phyloP scores from a whole-genome alignment of 768 basidiomycete species.

The Cystobasidium onofrii region DNA sequence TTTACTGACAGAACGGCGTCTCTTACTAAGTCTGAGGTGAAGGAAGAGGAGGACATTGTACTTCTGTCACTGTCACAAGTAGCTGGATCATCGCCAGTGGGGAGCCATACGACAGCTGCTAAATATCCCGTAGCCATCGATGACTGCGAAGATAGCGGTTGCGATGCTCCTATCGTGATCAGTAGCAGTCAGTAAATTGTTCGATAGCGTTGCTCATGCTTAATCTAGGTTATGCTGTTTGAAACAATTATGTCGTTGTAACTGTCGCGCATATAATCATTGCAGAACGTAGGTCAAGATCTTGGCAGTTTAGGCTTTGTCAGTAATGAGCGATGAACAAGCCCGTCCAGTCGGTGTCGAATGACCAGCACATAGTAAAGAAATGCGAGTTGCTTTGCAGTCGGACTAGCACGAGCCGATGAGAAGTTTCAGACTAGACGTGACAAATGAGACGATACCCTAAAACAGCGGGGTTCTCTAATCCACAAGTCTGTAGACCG shows the following conservation, averaged over 20 bases:
- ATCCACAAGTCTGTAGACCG: too few relatives aligned
- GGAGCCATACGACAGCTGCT: not conserved
- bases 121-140: not conserved
- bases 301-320: too few relatives aligned
- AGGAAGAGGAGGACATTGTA: not conserved
- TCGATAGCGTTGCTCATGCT: not conserved
- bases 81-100: not conserved
- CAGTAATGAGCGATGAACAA: too few relatives aligned
- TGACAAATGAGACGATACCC: not conserved
- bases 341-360: too few relatives aligned
- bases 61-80: not conserved
- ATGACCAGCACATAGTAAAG: not conserved
- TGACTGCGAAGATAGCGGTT: not conserved
- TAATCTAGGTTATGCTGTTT: not conserved
- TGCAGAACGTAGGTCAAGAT: too few relatives aligned
- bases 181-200: conserved; percentile 10
- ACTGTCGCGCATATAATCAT: too few relatives aligned
- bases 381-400: not conserved
- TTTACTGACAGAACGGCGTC: not conserved
- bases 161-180: not conserved
- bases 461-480: not conserved
- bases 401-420: not conserved
- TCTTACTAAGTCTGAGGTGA: not conserved
- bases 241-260: too few relatives aligned
- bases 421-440: not conserved